These are phyloP conservation scores for Starmerella vaccinii DNA, from an alignment of 805 yeast genomes.

Conservation along the genomic window DNA sequence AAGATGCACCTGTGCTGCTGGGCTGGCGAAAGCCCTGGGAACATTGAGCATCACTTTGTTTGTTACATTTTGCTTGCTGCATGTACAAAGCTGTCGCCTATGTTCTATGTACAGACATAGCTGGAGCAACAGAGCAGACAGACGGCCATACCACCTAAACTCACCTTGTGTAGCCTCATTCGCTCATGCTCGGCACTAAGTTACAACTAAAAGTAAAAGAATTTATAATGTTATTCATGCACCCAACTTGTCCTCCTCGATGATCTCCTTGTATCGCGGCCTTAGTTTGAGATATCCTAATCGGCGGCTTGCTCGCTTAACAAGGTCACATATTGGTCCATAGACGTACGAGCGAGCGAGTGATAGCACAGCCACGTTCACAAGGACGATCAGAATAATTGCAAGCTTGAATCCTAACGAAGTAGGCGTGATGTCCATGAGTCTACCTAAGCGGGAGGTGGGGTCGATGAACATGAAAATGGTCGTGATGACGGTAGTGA, in stretches of 20 bases:
- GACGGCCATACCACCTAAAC: too few relatives aligned
- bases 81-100: too few relatives aligned
- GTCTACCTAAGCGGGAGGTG: constrained; percentile 45
- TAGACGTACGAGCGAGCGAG: constrained; percentile 40
- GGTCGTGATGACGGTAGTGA: constrained; percentile 43
- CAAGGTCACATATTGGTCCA: constrained; percentile 25
- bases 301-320: constrained; percentile 15
- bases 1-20: constrained; percentile 37
- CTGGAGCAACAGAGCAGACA: too few relatives aligned
- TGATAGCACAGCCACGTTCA: constrained; percentile 43
- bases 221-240: not conserved
- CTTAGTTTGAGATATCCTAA: constrained; percentile 25
- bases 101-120: too few relatives aligned
- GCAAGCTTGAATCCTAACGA: constrained; percentile 40
- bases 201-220: not conserved
- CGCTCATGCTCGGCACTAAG: not conserved
- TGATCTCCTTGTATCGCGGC: constrained; percentile 32
- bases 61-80: too few relatives aligned
- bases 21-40: constrained; percentile 38
- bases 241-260: constrained; percentile 13
- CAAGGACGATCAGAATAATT: constrained; percentile 32
- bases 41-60: constrained; percentile 22
- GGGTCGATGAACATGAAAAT: constrained; percentile 44
- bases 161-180: too few relatives aligned
- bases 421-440: constrained; percentile 67